Evolutionary conservation across 2,329 filamentous ascomycete genomes (phyloP).

Genomic region (Cryphonectria japonica): DNA sequence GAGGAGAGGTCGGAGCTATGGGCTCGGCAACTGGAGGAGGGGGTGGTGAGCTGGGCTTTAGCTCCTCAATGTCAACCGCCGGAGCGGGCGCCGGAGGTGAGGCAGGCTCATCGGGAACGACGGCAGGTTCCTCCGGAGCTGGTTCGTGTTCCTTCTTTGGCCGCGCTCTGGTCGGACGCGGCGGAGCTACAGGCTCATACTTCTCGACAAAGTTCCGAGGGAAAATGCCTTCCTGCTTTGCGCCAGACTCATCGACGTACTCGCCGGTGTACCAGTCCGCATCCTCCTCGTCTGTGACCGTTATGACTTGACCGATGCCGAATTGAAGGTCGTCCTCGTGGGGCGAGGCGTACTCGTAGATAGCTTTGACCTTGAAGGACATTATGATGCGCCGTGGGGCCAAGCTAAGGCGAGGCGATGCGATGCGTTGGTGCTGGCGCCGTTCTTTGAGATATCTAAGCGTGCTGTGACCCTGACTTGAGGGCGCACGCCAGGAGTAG

Average conservation of each 20-base stretch:
- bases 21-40: slow-evolving; percentile 37
- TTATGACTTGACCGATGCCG: slow-evolving; percentile 83
- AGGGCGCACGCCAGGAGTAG: slow-evolving; percentile 1
- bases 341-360: slow-evolving; percentile 90
- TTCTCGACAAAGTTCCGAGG: slow-evolving; percentile 97
- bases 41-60: slow-evolving; percentile 36
- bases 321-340: slow-evolving; percentile 97
- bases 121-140: slow-evolving; percentile 27
- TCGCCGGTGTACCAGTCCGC: slow-evolving; percentile 92
- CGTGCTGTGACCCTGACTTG: slow-evolving; percentile 21
- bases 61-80: slow-evolving; percentile 45
- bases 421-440: slow-evolving; percentile 16
- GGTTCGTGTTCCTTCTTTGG: slow-evolving; percentile 61
- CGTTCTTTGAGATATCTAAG: neutral
- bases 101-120: slow-evolving; percentile 34
- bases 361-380: slow-evolving; percentile 93
- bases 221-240: slow-evolving; percentile 83
- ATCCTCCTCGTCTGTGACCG: slow-evolving; percentile 90
- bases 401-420: slow-evolving; percentile 13
- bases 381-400: slow-evolving; percentile 52
- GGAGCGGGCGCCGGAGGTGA: slow-evolving; percentile 33
- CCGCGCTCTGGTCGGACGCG: slow-evolving; percentile 77
- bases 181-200: slow-evolving; percentile 88
- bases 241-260: slow-evolving; percentile 76
- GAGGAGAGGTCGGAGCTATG: slow-evolving; percentile 38